These are phyloP conservation scores for Isabelozyma rhagii DNA, from an alignment of 805 yeast species.

Conservation along the genomic window DNA sequence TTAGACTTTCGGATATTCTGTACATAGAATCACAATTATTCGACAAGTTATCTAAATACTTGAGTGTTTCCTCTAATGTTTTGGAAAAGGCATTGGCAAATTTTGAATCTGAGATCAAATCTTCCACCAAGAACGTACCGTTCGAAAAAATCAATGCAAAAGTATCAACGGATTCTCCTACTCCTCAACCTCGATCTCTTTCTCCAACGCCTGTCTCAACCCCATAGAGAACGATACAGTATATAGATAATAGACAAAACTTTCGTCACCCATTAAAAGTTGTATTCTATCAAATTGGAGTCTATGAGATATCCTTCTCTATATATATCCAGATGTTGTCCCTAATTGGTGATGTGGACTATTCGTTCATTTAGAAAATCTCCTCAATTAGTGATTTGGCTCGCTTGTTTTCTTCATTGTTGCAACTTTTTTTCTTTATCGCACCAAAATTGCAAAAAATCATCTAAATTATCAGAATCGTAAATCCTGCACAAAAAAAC, in stretches of 20 bases:
- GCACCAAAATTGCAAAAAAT: background rate
- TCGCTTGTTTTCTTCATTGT: background rate
- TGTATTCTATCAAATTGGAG: too few species aligned
- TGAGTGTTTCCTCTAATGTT: background rate
- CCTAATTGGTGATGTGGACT: too few species aligned
- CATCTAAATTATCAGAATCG: background rate
- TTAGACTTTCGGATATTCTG: background rate
- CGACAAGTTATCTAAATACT: background rate
- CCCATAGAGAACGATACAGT: background rate
- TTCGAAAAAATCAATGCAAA: background rate
- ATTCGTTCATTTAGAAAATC: background rate
- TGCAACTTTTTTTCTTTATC: background rate
- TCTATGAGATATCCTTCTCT: too few species aligned
- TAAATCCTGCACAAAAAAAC: too few species aligned
- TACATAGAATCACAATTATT: background rate
- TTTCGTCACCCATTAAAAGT: too few species aligned
- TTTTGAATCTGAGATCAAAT: background rate
- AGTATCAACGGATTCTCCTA: background rate
- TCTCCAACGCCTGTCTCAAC: background rate
- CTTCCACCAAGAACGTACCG: background rate
- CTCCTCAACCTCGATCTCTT: background rate
- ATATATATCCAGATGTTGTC: too few species aligned
- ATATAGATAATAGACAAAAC: too few species aligned
- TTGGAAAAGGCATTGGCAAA: background rate
- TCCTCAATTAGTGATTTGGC: background rate